Evolutionary conservation across 2,329 filamentous ascomycete species (phyloP).

Genomic region (Botrytis medusae): DNA sequence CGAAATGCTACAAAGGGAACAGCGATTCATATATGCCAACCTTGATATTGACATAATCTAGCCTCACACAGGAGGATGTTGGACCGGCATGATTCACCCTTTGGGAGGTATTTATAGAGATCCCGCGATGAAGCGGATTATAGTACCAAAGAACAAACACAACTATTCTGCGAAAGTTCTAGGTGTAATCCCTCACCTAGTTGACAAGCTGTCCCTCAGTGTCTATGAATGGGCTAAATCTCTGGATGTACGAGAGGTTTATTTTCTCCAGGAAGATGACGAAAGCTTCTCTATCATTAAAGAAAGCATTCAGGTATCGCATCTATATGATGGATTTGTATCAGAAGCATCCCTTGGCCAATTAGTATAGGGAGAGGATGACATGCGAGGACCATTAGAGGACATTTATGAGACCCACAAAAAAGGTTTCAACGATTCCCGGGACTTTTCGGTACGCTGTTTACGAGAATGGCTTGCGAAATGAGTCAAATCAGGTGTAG

Average conservation of each 20-base stretch:
- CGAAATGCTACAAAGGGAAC: background rate
- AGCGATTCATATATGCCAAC: background rate
- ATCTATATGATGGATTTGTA: background rate
- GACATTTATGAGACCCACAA: background rate
- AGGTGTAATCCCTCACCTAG: background rate
- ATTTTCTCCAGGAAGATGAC: background rate
- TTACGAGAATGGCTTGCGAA: no score
- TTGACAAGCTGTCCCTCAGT: background rate
- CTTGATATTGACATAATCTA: background rate
- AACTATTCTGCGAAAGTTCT: no score
- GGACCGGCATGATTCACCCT: no score
- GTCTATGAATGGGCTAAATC: background rate
- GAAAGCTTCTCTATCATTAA: background rate
- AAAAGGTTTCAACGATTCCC: background rate
- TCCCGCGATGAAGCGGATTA: background rate
- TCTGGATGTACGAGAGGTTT: background rate
- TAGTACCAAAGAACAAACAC: background rate
- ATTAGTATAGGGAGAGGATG: background rate
- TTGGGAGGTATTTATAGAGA: background rate
- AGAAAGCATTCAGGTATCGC: background rate
- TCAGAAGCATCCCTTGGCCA: background rate
- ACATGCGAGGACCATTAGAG: background rate
- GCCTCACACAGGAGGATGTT: background rate
- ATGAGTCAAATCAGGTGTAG: background rate
- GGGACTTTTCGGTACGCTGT: background rate